Evolutionary conservation across 1,139 yeast genomes (phyloP).

Genomic region (Tardiomyces digboiensis): DNA sequence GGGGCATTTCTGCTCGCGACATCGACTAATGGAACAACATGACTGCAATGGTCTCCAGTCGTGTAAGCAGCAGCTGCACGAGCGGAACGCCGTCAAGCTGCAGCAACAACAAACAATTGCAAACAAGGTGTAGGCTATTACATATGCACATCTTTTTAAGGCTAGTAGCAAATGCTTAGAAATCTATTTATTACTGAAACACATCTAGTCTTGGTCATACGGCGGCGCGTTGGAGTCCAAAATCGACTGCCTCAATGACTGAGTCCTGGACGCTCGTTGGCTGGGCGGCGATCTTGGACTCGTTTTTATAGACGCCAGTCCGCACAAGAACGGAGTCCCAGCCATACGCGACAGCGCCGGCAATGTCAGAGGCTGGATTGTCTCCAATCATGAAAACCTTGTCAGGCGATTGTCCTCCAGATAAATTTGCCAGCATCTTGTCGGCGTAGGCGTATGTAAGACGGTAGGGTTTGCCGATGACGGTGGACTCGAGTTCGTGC

Average conservation of each 20-base stretch:
- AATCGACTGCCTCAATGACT: constrained; percentile 30
- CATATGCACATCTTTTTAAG: not conserved
- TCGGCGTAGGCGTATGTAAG: constrained; percentile 75
- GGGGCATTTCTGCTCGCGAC: constrained; percentile 83
- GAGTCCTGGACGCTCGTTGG: constrained; percentile 28
- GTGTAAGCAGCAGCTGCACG: constrained; percentile 77
- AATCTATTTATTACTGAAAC: not conserved
- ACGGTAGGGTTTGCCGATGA: constrained; percentile 78
- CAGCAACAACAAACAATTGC: constrained; percentile 37
- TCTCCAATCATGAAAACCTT: constrained; percentile 86
- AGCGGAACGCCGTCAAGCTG: constrained; percentile 35
- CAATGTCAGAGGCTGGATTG: constrained; percentile 87
- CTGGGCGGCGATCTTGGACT: constrained; percentile 38
- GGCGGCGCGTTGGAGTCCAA: constrained; percentile 11
- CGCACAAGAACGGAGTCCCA: constrained; percentile 81
- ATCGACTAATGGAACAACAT: constrained; percentile 80
- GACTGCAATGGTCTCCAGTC: constrained; percentile 66
- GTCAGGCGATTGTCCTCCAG: not conserved
- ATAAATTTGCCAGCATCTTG: constrained; percentile 5
- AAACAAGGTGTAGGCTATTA: constrained; percentile 31
- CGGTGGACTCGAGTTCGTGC: constrained; percentile 40
- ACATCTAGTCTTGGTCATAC: not conserved
- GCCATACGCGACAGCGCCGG: constrained; percentile 79
- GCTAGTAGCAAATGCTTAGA: not conserved
- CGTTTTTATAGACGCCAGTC: constrained; percentile 80